Evolutionary conservation across 345 rosid genomes (phyloP), one percentile per base, ranked within the genome.

Genomic region (Camelina laxa): DNA sequence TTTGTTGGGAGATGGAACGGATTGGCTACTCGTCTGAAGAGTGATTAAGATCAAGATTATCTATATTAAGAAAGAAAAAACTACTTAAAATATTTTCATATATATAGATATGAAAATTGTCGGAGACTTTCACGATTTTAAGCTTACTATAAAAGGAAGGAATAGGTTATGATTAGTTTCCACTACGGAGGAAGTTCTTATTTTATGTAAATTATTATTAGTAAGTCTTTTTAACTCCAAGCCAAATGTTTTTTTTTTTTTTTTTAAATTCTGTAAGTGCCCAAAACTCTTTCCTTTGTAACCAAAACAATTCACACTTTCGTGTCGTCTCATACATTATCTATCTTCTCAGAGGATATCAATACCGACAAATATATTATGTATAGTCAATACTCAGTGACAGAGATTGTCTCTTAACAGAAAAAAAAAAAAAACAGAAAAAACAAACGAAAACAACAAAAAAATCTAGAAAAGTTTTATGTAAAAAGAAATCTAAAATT

Each of bases 1-100:
- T 91, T 85, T 88, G 85, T 75, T 95, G 99, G 98, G 98, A 95
- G 80, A 84, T 85, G 71, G 92, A 92, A 82, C 89, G 86, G 73
- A 85, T 84, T 67, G 87, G 84, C 64, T 86, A 87, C 76, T 54
- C 91, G 2, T 61, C 75, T 38, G 60, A 72, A 51, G 69, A 66
- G 60, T 60, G 73, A 78, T 60, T 19, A 66, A 65, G 63, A 71
- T 59, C 35, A 72, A 58, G 55, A 59, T 64, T 30, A 49, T 62
- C 54, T 65, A 35, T 64, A 65, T 70, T 27, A 3, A 27, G 4
- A 56, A 6, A 6, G 1, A 31, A 31, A 31, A 33, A 47, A 14
- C 55, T 71, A 54, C 48, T 7, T 45, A 19, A 63, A 27, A 27
- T 27, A 27, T 27, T 70, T 70, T 70, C 13, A 21, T 33, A 65